Percentiles rank a stretch among this genome's conserved stretches.
Conservation (phyloP, 208 protist genomes). For the Spongospora subterranea region DNA sequence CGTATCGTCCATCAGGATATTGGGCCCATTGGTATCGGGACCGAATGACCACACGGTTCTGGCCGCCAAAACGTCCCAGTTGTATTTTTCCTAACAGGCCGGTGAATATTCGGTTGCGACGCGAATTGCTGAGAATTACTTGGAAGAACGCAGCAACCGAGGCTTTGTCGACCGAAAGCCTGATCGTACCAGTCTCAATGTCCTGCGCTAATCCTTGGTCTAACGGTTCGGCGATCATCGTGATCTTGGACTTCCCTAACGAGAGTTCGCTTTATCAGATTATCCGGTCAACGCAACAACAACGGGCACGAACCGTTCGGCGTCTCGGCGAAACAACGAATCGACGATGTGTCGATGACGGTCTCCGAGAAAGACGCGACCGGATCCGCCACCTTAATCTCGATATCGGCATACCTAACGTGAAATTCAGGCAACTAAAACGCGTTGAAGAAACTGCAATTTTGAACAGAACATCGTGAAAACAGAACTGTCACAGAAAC, state of each 20-base stretch:
- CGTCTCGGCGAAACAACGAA: slow-evolving; percentile 84
- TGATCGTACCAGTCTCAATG: slow-evolving; percentile 76
- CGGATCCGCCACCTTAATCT: slow-evolving; percentile 94
- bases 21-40: slow-evolving; percentile 84
- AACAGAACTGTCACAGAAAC: slow-evolving; percentile 32
- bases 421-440: slow-evolving; percentile 44
- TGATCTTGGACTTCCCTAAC: slow-evolving; percentile 82
- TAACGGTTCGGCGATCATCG: slow-evolving; percentile 87
- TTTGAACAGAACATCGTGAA: background rate
- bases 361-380: slow-evolving; percentile 96
- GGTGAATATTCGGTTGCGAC: background rate
- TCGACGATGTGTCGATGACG: slow-evolving; percentile 86
- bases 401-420: slow-evolving; percentile 80
- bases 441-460: background rate
- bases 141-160: slow-evolving; percentile 16
- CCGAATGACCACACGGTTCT: slow-evolving; percentile 90
- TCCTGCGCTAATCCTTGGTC: slow-evolving; percentile 83
- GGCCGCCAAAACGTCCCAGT: slow-evolving; percentile 93
- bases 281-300: too few species aligned
- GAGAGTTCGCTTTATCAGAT: too few species aligned
- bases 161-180: background rate
- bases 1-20: slow-evolving; percentile 95
- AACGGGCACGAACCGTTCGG: slow-evolving; percentile 76
- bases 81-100: slow-evolving; percentile 76
- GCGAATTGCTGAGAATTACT: background rate